A percentile compares a stretch with the other conserved stretches of the same genome.
Conservation (phyloP, 2,329 filamentous ascomycete genomes). For the Chrysoporthe austroafricana region DNA sequence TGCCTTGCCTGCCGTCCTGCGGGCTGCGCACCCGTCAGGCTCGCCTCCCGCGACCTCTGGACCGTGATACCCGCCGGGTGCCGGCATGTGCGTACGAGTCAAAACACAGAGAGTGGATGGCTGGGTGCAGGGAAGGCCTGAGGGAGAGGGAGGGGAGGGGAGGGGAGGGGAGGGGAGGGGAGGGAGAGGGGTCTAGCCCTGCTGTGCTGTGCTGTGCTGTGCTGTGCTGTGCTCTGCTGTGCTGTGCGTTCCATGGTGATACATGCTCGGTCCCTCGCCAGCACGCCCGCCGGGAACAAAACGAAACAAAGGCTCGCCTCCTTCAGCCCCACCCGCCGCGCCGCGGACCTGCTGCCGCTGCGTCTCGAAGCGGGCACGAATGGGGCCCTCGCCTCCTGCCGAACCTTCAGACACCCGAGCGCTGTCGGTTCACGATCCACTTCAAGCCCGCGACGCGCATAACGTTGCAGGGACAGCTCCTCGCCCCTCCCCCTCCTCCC, state of each 20-base stretch:
- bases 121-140: too few species aligned
- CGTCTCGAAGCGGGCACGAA: too few species aligned
- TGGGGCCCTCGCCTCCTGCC: too few species aligned
- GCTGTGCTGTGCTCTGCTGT: neutral
- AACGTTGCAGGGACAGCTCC: neutral
- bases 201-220: neutral
- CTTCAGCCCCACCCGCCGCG: neutral
- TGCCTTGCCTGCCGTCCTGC: too few species aligned
- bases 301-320: constrained; percentile 21
- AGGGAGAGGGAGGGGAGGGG: too few species aligned
- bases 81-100: neutral
- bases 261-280: constrained; percentile 16
- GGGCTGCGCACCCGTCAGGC: too few species aligned
- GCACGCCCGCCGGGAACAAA: constrained; percentile 6
- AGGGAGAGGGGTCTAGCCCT: too few species aligned
- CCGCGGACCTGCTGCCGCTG: neutral
- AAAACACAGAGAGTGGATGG: neutral
- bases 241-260: constrained; percentile 15
- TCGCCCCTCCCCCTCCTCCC: too few species aligned
- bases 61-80: too few species aligned
- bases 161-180: too few species aligned
- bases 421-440: constrained; percentile 5
- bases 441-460: too few species aligned
- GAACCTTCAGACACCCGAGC: neutral
- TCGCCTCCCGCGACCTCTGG: too few species aligned